These are phyloP conservation scores for Kandelia obovata DNA, from an alignment of 345 rosid species.

Conservation along the genomic window DNA sequence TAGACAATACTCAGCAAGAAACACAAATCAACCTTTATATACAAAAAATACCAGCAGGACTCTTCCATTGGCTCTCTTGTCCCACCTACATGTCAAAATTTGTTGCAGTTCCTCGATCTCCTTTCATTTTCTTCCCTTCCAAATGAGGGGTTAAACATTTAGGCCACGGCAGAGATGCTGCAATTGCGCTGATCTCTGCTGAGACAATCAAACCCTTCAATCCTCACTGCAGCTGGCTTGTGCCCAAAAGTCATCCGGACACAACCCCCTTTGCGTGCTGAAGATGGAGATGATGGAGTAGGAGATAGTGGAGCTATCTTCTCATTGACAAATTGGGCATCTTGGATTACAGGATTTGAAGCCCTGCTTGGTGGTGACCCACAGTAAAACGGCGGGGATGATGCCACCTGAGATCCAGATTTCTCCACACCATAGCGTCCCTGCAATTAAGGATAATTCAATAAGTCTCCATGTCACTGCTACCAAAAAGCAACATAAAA, in stretches of 20 bases:
- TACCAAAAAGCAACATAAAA: background rate
- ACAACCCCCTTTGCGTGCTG: conserved; percentile 36
- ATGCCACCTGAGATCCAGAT: conserved; percentile 29
- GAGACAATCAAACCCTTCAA: conserved; percentile 80
- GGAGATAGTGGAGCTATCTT: conserved; percentile 22
- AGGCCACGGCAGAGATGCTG: conserved; percentile 75
- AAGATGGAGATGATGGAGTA: conserved; percentile 26
- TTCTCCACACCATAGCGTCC: conserved; percentile 40
- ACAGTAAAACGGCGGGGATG: conserved; percentile 60
- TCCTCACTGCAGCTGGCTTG: conserved; percentile 61
- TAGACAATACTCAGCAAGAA: background rate
- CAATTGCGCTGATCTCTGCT: conserved; percentile 51
- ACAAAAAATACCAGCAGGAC: background rate
- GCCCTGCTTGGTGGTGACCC: conserved; percentile 79
- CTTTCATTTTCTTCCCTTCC: background rate
- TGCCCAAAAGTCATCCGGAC: conserved; percentile 55
- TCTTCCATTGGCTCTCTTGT: background rate
- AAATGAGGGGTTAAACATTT: conserved; percentile 1
- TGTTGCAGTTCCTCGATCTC: conserved; percentile 1
- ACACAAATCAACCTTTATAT: background rate
- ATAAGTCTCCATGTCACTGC: background rate
- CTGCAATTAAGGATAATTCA: conserved; percentile 22
- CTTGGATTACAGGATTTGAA: conserved; percentile 64
- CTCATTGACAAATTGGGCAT: conserved; percentile 53
- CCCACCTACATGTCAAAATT: conserved; percentile 22